These are phyloP conservation scores for Verticillium nubilum DNA, from an alignment of 2,329 filamentous ascomycete genomes.

Conservation along the genomic window DNA sequence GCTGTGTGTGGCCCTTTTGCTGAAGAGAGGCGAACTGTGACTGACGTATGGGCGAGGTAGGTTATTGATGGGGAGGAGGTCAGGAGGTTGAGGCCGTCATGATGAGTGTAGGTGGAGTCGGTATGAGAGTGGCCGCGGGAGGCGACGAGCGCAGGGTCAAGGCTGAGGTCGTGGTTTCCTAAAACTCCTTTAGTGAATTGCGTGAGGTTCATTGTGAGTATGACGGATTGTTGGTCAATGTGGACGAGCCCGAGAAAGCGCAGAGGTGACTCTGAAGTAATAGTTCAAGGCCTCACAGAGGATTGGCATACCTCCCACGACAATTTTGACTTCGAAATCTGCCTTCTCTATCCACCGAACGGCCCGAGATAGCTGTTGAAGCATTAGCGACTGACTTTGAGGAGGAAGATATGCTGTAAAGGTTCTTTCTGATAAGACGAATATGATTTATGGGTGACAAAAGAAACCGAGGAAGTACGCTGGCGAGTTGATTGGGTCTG, in stretches of 20 bases:
- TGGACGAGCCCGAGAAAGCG: background rate
- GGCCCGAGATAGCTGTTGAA: slow-evolving; percentile 46
- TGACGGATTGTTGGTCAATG: no score
- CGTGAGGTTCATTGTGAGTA: background rate
- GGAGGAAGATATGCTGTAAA: slow-evolving; percentile 4
- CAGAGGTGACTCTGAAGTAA: background rate
- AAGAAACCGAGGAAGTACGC: no score
- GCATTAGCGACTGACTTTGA: background rate
- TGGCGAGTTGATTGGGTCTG: no score
- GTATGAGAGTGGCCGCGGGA: slow-evolving; percentile 39
- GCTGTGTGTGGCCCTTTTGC: slow-evolving; percentile 49
- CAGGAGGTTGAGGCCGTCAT: slow-evolving; percentile 50
- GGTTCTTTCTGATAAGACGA: background rate
- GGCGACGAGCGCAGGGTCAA: slow-evolving; percentile 58
- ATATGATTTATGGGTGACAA: no score
- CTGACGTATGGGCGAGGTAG: slow-evolving; percentile 57
- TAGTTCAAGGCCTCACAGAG: background rate
- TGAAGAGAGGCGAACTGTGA: slow-evolving; percentile 47
- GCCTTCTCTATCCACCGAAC: slow-evolving; percentile 63
- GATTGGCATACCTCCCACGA: slow-evolving; percentile 53
- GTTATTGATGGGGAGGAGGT: slow-evolving; percentile 49
- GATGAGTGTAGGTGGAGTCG: slow-evolving; percentile 37
- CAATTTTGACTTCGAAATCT: slow-evolving; percentile 64
- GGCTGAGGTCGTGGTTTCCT: slow-evolving; percentile 73
- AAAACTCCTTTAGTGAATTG: background rate